phyloP scores from a whole-genome alignment of 805 yeast species.

The Myxozyma monticola region DNA sequence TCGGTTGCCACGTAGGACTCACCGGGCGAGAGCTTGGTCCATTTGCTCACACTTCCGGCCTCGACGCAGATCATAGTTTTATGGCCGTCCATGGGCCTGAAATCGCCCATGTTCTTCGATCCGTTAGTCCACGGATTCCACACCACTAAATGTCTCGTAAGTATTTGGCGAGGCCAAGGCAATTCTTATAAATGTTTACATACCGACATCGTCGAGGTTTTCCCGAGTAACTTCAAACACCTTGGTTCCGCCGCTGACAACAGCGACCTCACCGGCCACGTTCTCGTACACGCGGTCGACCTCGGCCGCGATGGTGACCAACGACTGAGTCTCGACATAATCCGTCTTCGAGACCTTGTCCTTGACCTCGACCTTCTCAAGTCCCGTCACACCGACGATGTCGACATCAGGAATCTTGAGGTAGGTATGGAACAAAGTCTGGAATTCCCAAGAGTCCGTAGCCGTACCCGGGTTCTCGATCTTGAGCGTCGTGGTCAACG shows the following conservation, averaged over 20 bases:
- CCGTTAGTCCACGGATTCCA: constrained; percentile 97
- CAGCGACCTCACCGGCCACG: constrained; percentile 58
- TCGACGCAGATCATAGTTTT: constrained; percentile 90
- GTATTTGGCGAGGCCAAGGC: no score
- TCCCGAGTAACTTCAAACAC: constrained; percentile 64
- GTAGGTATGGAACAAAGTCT: constrained; percentile 94
- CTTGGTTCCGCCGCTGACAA: constrained; percentile 68
- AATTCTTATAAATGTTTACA: no score
- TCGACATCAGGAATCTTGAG: constrained; percentile 72
- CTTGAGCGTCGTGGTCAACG: constrained; percentile 67
- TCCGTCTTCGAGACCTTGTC: constrained; percentile 71
- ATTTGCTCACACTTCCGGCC: constrained; percentile 82
- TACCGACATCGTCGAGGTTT: constrained; percentile 55
- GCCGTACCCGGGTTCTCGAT: constrained; percentile 68
- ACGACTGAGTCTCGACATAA: constrained; percentile 36
- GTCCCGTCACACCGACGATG: constrained; percentile 72
- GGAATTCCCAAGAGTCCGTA: constrained; percentile 78
- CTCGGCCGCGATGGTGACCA: constrained; percentile 50
- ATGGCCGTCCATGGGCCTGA: constrained; percentile 81
- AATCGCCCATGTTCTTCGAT: constrained; percentile 82
- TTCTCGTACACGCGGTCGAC: constrained; percentile 79
- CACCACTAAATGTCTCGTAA: constrained; percentile 58
- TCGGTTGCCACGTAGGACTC: constrained; percentile 75
- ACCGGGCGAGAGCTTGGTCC: constrained; percentile 66
- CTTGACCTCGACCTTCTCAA: constrained; percentile 67